Base-by-base conservation (phyloP, 2,329 filamentous ascomycete genomes). In the Meredithiella fracta region DNA sequence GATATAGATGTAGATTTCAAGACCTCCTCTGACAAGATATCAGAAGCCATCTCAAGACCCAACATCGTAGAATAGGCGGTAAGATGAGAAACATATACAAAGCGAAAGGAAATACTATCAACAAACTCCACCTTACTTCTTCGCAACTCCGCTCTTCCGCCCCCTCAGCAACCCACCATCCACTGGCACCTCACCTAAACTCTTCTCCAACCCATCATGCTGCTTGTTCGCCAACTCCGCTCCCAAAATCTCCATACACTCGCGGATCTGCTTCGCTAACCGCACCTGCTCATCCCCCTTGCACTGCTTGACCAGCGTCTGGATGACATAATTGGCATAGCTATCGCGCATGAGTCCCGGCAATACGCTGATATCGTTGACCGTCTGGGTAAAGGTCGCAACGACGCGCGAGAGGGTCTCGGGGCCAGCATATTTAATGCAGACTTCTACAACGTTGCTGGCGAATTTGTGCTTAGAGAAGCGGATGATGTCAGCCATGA, bases 381-480 rank as follows among this genome's bases (percentile, higher is more conserved):
- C 40, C 11, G 50, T 22, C 17, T 44, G 40, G 7, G 31, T 53
- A 26, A 53, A 34, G 11, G 29, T 53, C 20, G 44, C 42, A 8
- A 58, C 15, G 26, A 58, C 56, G 3, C 22, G 22, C 9, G 22
- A 31, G 26, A 38, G 23, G 3, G 49, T 37, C 8, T 44, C 53
- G 20, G 26, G 23, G 37, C 49, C 42, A 37, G 34, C 51, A 7
- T 76, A 78, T 56, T 84, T 74, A 20, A 97, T 83, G 65, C 89
- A 94, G 68, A 88, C 91, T 69, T 98, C 92, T 0, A 98, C 91
- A 2, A 98, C 91, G 63, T 98, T 97, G 64, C 90, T 96, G 0
- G 92, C 91, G 64, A 87, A 94, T 67, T 98, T 98, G 72, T 97
- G 88, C 72, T 89, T 95, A 25, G 89, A 95, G 62, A 88, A 82